A percentile compares a stretch with the other conserved stretches of the same genome.
These are phyloP conservation scores for Trichoderma sp. DNA, from an alignment of 2,329 filamentous ascomycete species.

Conservation along the genomic window DNA sequence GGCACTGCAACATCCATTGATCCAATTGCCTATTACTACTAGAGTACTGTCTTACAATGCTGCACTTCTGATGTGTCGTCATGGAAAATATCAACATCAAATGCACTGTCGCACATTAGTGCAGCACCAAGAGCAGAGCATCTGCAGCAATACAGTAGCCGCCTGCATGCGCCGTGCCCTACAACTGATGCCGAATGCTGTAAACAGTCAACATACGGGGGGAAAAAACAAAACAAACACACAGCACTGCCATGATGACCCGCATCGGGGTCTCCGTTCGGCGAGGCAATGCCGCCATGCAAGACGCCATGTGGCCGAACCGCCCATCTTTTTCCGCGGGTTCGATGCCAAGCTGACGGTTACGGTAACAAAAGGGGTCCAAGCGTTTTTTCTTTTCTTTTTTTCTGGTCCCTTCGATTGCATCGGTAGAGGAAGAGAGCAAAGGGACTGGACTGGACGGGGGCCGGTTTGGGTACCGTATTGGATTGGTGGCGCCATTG, in stretches of 20 bases:
- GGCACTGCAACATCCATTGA: not conserved
- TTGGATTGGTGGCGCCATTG: conserved; percentile 2
- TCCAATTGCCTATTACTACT: not conserved
- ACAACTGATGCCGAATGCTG: not conserved
- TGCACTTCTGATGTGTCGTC: not conserved
- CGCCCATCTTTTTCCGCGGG: conserved; percentile 6
- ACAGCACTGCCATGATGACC: conserved; percentile 21
- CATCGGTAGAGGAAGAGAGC: not conserved
- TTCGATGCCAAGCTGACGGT: not conserved
- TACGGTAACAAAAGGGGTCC: not conserved
- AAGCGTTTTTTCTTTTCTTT: not conserved
- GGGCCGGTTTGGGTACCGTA: not conserved
- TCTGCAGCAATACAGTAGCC: not conserved
- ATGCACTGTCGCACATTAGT: not conserved
- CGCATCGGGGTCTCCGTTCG: conserved; percentile 20
- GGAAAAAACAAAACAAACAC: not conserved
- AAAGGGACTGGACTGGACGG: not conserved
- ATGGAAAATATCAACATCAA: not conserved
- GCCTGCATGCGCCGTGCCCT: not conserved
- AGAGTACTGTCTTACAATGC: too few species aligned
- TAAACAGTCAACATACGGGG: not conserved
- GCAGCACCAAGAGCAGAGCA: not conserved
- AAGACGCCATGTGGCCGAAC: conserved; percentile 6
- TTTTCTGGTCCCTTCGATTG: not conserved
- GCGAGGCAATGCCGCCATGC: conserved; percentile 12